These are phyloP conservation scores for Cyberlindnera maritima DNA, from an alignment of 805 yeast genomes.

Conservation along the genomic window DNA sequence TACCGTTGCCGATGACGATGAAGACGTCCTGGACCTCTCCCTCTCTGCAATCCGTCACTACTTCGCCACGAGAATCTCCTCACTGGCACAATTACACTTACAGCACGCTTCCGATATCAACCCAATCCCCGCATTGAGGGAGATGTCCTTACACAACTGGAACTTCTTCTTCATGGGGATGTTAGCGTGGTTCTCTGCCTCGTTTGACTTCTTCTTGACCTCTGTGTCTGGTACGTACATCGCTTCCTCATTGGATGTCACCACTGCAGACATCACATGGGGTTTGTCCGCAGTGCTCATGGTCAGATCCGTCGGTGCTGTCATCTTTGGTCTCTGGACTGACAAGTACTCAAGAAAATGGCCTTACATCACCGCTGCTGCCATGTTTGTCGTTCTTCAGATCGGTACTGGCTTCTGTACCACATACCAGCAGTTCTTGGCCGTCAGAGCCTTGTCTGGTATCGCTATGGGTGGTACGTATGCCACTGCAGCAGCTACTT, in stretches of 20 bases:
- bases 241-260: constrained; percentile 44
- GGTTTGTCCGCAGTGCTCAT: constrained; percentile 70
- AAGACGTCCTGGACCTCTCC: constrained; percentile 9
- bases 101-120: constrained; percentile 32
- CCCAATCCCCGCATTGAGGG: constrained; percentile 42
- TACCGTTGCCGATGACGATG: neutral
- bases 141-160: constrained; percentile 46
- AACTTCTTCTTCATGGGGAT: constrained; percentile 57
- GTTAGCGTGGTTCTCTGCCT: constrained; percentile 70
- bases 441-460: constrained; percentile 62
- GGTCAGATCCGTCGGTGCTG: constrained; percentile 71
- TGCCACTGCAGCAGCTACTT: constrained; percentile 42
- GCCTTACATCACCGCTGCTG: constrained; percentile 57
- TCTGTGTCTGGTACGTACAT: constrained; percentile 52
- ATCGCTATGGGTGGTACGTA: constrained; percentile 51
- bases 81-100: constrained; percentile 25
- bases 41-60: constrained; percentile 15
- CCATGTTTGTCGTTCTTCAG: constrained; percentile 52
- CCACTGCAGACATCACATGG: constrained; percentile 60
- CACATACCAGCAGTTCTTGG: constrained; percentile 56
- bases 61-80: constrained; percentile 24
- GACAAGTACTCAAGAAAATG: constrained; percentile 66
- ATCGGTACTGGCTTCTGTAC: constrained; percentile 62
- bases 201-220: constrained; percentile 69
- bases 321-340: constrained; percentile 59